Evolutionary conservation across 1,139 yeast species (phyloP).

Genomic region (Pichia norvegensis): DNA sequence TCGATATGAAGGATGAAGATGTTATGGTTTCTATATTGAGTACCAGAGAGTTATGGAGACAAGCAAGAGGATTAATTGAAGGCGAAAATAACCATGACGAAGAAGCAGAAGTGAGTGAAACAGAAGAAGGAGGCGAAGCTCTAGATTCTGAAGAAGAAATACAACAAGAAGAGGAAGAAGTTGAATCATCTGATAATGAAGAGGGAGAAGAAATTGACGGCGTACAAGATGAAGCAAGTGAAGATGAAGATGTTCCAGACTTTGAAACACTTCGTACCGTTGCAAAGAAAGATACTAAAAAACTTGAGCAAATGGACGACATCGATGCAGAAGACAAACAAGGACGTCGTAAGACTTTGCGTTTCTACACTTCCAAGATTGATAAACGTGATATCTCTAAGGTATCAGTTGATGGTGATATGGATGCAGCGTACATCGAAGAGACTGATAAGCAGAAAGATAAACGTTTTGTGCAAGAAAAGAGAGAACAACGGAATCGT

Average conservation of each 20-base stretch:
- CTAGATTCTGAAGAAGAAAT: slow-evolving; percentile 21
- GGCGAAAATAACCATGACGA: slow-evolving; percentile 21
- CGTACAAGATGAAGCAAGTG: slow-evolving; percentile 24
- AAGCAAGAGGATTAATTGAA: slow-evolving; percentile 45
- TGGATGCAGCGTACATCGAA: slow-evolving; percentile 7
- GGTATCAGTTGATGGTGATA: slow-evolving; percentile 7
- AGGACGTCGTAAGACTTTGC: slow-evolving; percentile 71
- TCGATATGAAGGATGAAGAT: slow-evolving; percentile 76
- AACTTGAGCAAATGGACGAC: slow-evolving; percentile 55
- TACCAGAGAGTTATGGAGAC: slow-evolving; percentile 86
- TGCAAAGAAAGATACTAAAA: slow-evolving; percentile 28
- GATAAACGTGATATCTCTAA: slow-evolving; percentile 50
- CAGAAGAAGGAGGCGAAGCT: slow-evolving; percentile 28
- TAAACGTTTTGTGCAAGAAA: not conserved
- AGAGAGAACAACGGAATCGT: not conserved
- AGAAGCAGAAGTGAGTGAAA: slow-evolving; percentile 26
- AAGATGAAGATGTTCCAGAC: slow-evolving; percentile 12
- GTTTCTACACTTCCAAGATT: slow-evolving; percentile 95
- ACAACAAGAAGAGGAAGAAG: slow-evolving; percentile 24
- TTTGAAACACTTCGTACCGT: slow-evolving; percentile 24
- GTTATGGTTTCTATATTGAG: slow-evolving; percentile 81
- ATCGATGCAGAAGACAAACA: slow-evolving; percentile 83
- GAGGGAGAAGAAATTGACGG: slow-evolving; percentile 15
- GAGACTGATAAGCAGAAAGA: not conserved
- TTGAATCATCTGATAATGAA: slow-evolving; percentile 28